Evolutionary conservation across 768 basidiomycete species (phyloP).

Genomic region (Boletus insuetus): DNA sequence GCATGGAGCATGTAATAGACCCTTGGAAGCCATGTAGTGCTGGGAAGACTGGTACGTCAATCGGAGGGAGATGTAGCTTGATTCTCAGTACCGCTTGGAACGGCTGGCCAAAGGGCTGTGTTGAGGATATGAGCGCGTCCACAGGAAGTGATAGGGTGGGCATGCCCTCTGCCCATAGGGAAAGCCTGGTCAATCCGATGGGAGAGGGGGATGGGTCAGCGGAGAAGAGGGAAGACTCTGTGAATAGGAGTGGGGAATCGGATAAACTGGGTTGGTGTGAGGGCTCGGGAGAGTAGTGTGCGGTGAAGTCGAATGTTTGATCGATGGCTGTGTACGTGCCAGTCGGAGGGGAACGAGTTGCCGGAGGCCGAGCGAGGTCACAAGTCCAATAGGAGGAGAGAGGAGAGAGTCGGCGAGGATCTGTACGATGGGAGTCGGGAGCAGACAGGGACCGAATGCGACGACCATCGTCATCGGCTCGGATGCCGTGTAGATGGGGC

Average conservation of each 20-base stretch:
- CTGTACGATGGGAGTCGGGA: constrained; percentile 28
- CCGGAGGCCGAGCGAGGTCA: constrained; percentile 24
- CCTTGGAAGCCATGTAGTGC: constrained; percentile 64
- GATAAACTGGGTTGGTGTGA: constrained; percentile 21
- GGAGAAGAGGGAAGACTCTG: constrained; percentile 28
- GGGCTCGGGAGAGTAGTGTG: constrained; percentile 26
- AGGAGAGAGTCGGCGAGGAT: constrained; percentile 33
- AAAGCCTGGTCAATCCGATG: constrained; percentile 38
- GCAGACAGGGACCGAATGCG: constrained; percentile 31
- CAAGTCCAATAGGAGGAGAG: constrained; percentile 30
- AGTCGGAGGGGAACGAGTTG: constrained; percentile 26
- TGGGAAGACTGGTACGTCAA: constrained; percentile 50
- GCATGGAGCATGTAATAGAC: constrained; percentile 50
- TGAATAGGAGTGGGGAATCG: constrained; percentile 30
- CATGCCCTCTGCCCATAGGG: constrained; percentile 68
- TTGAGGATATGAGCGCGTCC: constrained; percentile 46
- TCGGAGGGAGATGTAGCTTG: constrained; percentile 54
- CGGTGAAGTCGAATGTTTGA: constrained; percentile 13
- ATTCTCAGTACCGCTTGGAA: constrained; percentile 52
- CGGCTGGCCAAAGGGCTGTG: constrained; percentile 38
- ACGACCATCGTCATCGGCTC: constrained; percentile 29
- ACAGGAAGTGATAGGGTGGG: constrained; percentile 57
- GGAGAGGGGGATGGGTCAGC: constrained; percentile 34
- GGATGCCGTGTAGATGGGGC: constrained; percentile 18
- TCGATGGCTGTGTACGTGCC: constrained; percentile 24